Base-by-base conservation (phyloP, 2,329 filamentous ascomycete genomes). In the Colletotrichum musae region DNA sequence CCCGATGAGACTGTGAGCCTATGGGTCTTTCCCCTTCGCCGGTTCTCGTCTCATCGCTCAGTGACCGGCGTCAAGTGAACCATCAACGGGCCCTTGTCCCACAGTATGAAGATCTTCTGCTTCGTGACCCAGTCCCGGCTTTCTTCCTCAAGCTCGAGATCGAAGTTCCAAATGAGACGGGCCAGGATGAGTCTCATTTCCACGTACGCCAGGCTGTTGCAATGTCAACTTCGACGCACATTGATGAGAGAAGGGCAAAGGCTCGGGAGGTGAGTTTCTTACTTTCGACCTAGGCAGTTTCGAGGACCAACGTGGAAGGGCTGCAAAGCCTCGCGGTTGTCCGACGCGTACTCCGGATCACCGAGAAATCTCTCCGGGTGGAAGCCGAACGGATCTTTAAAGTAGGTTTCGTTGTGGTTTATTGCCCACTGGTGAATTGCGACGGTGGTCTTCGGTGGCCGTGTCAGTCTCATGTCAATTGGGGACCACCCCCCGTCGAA, bases 131-230 rank as follows among this genome's bases (percentile, higher is more conserved):
- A 86, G 26, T 77, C 71, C 1, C 69, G 39, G 39, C 77, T 77
- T n/a, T 80, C 77, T 5, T 82, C 76, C 1, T 76, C 77, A 26
- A 85, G 75, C 41, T 75, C 72, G 60, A 86, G 61, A 67, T 88
- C 85, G 72, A 87, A 88, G 56, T 83, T 84, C 74, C 79, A 87
- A 1, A 88, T 69, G 4, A 88, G 68, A 1, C 80, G 80, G 0
- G 83, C 81, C 5, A 88, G 72, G 48, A 87, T 83, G 1, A 86
- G 74, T 5, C 85, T 78, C 80, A 87, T 85, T 72, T 88, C 85
- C 18, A 82, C 79, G 56, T 85, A 85, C 3, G 85, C 84, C 51
- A 88, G 75, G 68, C 83, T 86, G n/a, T 5, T 2, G 16, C 16
- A 6, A 54, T 18, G 18, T 18, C 18, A 18, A 18, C 18, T 18